Evolutionary conservation across 2,329 filamentous ascomycete genomes (phyloP).

Genomic region (Botryotinia globosa): DNA sequence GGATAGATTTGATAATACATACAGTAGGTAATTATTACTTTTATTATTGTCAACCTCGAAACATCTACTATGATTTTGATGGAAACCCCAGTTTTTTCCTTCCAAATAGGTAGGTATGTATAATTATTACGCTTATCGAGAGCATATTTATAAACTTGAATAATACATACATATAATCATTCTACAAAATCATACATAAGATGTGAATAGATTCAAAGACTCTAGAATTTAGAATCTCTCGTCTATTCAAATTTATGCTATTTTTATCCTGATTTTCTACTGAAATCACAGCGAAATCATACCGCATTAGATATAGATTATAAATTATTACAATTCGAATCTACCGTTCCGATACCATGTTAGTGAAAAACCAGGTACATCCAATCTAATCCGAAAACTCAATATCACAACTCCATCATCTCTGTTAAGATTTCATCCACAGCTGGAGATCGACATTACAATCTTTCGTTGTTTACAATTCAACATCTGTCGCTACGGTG

Average conservation of each 20-base stretch:
- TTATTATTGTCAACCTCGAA: not conserved
- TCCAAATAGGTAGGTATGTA: not conserved
- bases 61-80: not conserved
- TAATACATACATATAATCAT: not conserved
- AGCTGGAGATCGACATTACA: not conserved
- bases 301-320: not conserved
- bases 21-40: not conserved
- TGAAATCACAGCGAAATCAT: not conserved
- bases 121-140: not conserved
- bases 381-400: not conserved
- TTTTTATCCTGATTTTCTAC: not conserved
- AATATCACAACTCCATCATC: not conserved
- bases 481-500: not conserved
- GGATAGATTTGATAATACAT: too few species aligned
- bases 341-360: not conserved
- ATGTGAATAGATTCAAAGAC: not conserved
- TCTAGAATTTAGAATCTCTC: not conserved
- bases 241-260: not conserved
- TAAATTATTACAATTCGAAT: not conserved
- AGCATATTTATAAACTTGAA: not conserved
- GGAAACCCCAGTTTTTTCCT: not conserved
- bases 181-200: not conserved
- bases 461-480: not conserved
- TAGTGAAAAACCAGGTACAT: not conserved
- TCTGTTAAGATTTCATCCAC: not conserved